These are phyloP conservation scores for Mycena belliarum DNA, from an alignment of 768 basidiomycete genomes.

Conservation along the genomic window DNA sequence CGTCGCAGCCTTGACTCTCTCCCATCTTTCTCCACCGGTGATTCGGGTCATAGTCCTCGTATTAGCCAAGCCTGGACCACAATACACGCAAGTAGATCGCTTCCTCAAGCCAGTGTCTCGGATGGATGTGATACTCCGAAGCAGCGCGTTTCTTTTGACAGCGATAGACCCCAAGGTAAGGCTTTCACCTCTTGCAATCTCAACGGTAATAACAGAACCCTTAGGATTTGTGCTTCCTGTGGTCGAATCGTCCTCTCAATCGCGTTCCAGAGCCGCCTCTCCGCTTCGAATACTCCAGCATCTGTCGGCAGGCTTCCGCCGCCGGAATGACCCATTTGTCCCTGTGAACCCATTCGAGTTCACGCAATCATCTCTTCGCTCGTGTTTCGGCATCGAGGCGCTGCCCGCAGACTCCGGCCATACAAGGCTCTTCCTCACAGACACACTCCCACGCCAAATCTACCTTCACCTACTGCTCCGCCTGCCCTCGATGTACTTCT, in stretches of 20 bases:
- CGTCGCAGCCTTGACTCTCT: slow-evolving; percentile 50
- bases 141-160: slow-evolving; percentile 59
- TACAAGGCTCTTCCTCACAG: slow-evolving; percentile 30
- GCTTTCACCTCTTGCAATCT: too few relatives aligned
- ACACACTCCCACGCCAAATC: slow-evolving; percentile 44
- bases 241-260: slow-evolving; percentile 45
- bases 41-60: slow-evolving; percentile 24
- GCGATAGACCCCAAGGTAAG: slow-evolving; percentile 49
- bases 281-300: slow-evolving; percentile 61
- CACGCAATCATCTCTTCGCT: slow-evolving; percentile 19
- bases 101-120: slow-evolving; percentile 28
- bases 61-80: slow-evolving; percentile 27
- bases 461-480: slow-evolving; percentile 57
- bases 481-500: slow-evolving; percentile 79
- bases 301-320: slow-evolving; percentile 52
- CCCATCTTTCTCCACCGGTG: slow-evolving; percentile 37
- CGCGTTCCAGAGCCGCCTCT: slow-evolving; percentile 56
- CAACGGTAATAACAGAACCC: too few relatives aligned
- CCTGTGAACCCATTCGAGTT: slow-evolving; percentile 56
- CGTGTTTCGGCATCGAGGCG: slow-evolving; percentile 20
- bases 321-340: slow-evolving; percentile 52
- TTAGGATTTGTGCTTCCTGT: slow-evolving; percentile 37
- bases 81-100: slow-evolving; percentile 14
- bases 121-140: slow-evolving; percentile 48
- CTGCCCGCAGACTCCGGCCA: slow-evolving; percentile 36